Percentiles rank a stretch among this genome's conserved stretches.
Evolutionary conservation across 495 filamentous ascomycete species (phyloP).

Genomic region (Filosporella fistucella): DNA sequence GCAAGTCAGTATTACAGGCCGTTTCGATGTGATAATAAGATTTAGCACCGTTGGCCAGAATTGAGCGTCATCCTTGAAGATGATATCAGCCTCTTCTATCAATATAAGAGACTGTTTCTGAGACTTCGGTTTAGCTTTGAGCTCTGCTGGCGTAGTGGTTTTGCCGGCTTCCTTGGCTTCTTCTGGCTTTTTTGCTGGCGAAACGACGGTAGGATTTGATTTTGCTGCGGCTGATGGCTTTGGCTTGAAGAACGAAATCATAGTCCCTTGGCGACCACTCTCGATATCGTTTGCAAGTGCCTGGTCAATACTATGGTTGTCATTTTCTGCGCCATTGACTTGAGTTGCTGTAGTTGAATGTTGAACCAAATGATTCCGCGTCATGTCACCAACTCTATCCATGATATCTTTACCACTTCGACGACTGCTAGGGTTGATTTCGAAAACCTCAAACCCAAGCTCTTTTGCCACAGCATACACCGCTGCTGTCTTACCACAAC

Average conservation of each 20-base stretch:
- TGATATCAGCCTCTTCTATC: conserved; percentile 88
- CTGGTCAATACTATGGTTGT: conserved; percentile 37
- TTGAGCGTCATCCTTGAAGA: conserved; percentile 91
- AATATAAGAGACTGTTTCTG: conserved; percentile 95
- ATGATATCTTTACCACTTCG: conserved; percentile 86
- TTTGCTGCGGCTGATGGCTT: conserved; percentile 22
- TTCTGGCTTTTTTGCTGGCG: not conserved
- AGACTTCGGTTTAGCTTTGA: conserved; percentile 29
- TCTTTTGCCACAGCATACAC: conserved; percentile 95
- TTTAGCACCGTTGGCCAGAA: conserved; percentile 84
- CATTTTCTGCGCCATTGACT: conserved; percentile 23
- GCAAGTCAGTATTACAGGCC: conserved; percentile 93
- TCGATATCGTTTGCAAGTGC: conserved; percentile 53
- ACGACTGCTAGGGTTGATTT: conserved; percentile 80
- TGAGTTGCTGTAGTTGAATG: conserved; percentile 28
- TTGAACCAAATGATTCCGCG: conserved; percentile 84
- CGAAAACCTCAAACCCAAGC: conserved; percentile 90
- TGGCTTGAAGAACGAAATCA: conserved; percentile 75
- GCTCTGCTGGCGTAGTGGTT: not conserved
- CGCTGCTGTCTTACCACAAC: conserved; percentile 90
- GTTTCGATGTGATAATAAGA: conserved; percentile 76
- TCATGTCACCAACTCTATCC: conserved; percentile 95
- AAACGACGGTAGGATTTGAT: conserved; percentile 14
- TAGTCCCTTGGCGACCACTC: conserved; percentile 66
- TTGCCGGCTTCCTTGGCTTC: not conserved